phyloP scores from a whole-genome alignment of 106 monocot species.

The Dendrobium huoshanense region DNA sequence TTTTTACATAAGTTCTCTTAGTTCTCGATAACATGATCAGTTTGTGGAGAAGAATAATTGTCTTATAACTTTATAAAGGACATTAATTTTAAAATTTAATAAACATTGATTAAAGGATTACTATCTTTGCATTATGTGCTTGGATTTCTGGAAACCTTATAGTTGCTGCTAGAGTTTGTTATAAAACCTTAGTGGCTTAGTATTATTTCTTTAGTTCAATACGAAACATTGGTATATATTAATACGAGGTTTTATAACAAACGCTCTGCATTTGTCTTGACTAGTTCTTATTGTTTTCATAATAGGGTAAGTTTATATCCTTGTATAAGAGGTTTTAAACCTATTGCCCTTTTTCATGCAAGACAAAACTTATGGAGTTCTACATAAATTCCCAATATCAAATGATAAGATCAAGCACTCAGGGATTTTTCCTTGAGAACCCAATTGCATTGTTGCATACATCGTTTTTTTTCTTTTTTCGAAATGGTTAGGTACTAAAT shows the following conservation, averaged over 20 bases:
- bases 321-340: neutral
- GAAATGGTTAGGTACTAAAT: constrained; percentile 28
- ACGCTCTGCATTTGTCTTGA: neutral
- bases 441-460: neutral
- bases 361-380: neutral
- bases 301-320: neutral
- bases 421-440: neutral
- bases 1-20: neutral
- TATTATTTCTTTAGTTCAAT: neutral
- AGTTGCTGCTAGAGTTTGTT: neutral
- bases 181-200: neutral
- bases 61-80: too few species aligned
- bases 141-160: neutral
- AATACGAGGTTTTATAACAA: neutral
- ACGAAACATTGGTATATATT: neutral
- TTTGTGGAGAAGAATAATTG: neutral
- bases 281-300: neutral
- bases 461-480: neutral
- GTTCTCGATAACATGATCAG: neutral
- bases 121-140: neutral
- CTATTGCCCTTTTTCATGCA: neutral
- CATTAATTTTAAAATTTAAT: too few species aligned
- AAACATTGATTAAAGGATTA: too few species aligned
- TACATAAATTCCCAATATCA: neutral
- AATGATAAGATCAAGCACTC: neutral